Percentiles rank a stretch among this genome's conserved stretches.
Conservation (phyloP, 352 stramenopile genomes). For the Thraustotheca clavata region DNA sequence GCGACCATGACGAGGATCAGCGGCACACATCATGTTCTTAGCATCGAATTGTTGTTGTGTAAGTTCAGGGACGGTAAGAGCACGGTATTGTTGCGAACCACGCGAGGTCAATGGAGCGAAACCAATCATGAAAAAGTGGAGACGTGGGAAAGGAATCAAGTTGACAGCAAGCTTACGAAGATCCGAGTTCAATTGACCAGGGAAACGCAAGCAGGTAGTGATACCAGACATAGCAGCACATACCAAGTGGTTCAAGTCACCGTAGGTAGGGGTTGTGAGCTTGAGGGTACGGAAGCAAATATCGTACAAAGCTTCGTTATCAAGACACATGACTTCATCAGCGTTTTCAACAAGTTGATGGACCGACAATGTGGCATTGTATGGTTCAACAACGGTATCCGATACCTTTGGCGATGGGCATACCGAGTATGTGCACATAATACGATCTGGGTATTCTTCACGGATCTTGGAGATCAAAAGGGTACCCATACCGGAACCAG, state of each 20-base stretch:
- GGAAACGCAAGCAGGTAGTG: conserved; percentile 98
- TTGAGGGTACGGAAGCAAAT: conserved; percentile 99
- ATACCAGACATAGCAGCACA: conserved; percentile 98
- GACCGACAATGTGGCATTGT: conserved; percentile 98
- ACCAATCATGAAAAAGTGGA: conserved; percentile 99
- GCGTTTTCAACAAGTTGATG: conserved; percentile 99
- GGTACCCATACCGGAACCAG: conserved; percentile 97
- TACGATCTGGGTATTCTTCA: conserved; percentile 98
- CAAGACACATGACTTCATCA: conserved; percentile 98
- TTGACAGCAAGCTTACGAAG: conserved; percentile 98
- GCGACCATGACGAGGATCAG: conserved; percentile 97
- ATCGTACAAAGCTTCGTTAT: conserved; percentile 99
- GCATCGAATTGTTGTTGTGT: conserved; percentile 99
- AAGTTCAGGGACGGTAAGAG: conserved; percentile 96
- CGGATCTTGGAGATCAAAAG: conserved; percentile 98
- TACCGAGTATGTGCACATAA: conserved; percentile 99
- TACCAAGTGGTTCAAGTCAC: conserved; percentile 98
- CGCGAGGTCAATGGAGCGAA: conserved; percentile 96
- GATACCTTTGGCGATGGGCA: conserved; percentile 97
- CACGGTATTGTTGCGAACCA: conserved; percentile 96
- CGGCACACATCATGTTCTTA: conserved; percentile 99
- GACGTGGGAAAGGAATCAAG: conserved; percentile 98
- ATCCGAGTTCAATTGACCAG: conserved; percentile 98
- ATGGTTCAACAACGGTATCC: conserved; percentile 99
- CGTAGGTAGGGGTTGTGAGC: conserved; percentile 97